A percentile compares a stretch with the other conserved stretches of the same genome.
These are phyloP conservation scores for Coccomyxa subellipsoidea DNA, from an alignment of 163 green algal species.

Conservation along the genomic window DNA sequence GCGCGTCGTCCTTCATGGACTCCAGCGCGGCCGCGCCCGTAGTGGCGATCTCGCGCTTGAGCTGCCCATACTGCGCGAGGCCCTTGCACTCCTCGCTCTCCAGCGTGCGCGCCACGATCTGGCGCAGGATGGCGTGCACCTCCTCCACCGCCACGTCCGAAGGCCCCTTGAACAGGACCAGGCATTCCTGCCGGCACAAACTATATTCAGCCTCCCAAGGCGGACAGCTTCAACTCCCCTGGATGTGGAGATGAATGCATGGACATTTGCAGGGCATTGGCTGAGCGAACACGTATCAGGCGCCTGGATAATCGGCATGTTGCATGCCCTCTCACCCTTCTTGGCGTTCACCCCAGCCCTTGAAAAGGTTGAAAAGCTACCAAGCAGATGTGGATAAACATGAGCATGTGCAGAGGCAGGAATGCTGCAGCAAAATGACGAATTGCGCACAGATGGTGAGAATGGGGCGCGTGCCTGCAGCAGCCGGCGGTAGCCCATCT, in stretches of 20 bases:
- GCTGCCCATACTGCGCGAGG: conserved; percentile 48
- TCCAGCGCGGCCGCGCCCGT: conserved; percentile 33
- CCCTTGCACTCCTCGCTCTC: conserved; percentile 36
- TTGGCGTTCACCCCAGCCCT: too few species aligned
- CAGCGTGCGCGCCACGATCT: conserved; percentile 53
- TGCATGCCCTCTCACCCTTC: too few species aligned
- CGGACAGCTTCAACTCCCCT: too few species aligned
- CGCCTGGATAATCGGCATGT: too few species aligned
- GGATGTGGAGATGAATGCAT: too few species aligned
- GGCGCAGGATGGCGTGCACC: conserved; percentile 55
- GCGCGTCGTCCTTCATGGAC: conserved; percentile 56
- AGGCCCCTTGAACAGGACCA: conserved; percentile 68
- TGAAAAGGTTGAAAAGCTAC: too few species aligned
- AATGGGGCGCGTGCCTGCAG: conserved; percentile 45
- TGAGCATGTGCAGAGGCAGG: neutral
- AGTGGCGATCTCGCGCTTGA: conserved; percentile 50
- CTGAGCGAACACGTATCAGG: too few species aligned
- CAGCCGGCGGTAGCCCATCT: conserved; percentile 84
- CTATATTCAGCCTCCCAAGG: too few species aligned
- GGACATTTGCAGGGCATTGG: too few species aligned
- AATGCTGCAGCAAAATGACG: neutral
- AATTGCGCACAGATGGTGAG: neutral
- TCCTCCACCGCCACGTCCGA: conserved; percentile 72
- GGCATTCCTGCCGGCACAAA: conserved; percentile 18
- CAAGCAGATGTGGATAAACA: neutral